Conservation (phyloP, 2,329 filamentous ascomycete species). For the Penicillium sp. region DNA sequence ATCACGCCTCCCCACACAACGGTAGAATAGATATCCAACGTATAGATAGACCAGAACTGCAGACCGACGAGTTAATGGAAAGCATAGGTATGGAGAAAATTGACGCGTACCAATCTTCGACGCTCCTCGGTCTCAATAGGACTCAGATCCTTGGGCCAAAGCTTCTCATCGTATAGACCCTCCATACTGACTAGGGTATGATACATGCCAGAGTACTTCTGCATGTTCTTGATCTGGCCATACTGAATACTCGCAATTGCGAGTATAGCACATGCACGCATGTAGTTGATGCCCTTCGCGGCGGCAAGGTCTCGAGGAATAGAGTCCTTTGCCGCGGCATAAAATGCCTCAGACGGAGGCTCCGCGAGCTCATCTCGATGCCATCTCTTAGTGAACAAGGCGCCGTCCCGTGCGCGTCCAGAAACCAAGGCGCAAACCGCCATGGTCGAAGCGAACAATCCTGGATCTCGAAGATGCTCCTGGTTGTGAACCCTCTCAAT, state of each 20-base stretch:
- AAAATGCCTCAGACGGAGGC: conserved; percentile 45
- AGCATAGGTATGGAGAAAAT: not conserved
- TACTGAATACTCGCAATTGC: conserved; percentile 52
- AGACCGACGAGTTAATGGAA: conserved; percentile 4
- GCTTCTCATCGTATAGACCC: conserved; percentile 51
- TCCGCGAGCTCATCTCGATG: conserved; percentile 29
- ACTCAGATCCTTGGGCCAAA: conserved; percentile 49
- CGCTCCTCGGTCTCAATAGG: conserved; percentile 50
- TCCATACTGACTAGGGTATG: conserved; percentile 50
- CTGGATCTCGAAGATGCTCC: conserved; percentile 44
- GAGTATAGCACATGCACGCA: conserved; percentile 49
- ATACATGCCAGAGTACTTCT: conserved; percentile 51
- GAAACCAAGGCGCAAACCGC: conserved; percentile 51
- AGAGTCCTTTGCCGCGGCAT: conserved; percentile 42
- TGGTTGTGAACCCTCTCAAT: conserved; percentile 39
- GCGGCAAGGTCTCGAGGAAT: conserved; percentile 39
- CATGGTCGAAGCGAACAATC: conserved; percentile 52
- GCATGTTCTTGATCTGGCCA: conserved; percentile 49
- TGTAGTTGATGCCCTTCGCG: conserved; percentile 33
- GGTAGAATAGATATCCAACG: conserved; percentile 53
- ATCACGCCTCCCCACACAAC: conserved; percentile 52
- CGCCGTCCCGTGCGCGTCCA: conserved; percentile 50
- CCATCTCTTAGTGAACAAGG: conserved; percentile 41
- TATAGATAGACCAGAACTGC: conserved; percentile 57
- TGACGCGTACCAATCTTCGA: conserved; percentile 43